Conservation (phyloP, 2,329 filamentous ascomycete genomes). For the Fusarium begoniae region DNA sequence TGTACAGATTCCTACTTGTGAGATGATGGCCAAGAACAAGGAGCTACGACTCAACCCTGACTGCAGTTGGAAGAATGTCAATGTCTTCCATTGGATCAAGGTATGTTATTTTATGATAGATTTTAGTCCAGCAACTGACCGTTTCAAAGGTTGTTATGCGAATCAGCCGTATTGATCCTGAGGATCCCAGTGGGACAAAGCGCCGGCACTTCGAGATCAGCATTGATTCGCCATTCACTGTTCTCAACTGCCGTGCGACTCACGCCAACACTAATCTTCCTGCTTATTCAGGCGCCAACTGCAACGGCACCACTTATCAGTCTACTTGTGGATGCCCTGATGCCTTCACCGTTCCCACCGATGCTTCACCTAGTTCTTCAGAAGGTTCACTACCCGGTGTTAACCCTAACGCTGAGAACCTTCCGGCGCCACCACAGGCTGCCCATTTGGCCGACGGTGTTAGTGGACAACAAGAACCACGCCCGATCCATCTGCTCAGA, state of each 20-base stretch:
- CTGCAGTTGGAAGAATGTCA: slow-evolving; percentile 92
- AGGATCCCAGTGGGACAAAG: slow-evolving; percentile 75
- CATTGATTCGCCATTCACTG: slow-evolving; percentile 94
- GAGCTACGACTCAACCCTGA: slow-evolving; percentile 79
- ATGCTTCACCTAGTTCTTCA: slow-evolving; percentile 74
- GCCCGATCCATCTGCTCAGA: slow-evolving; percentile 86
- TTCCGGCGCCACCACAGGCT: slow-evolving; percentile 63
- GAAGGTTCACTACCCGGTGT: slow-evolving; percentile 56
- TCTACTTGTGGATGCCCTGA: slow-evolving; percentile 65
- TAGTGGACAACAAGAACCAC: slow-evolving; percentile 52
- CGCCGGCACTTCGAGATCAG: slow-evolving; percentile 94
- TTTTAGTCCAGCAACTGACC: background rate
- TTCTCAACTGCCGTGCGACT: slow-evolving; percentile 92
- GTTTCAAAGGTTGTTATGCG: slow-evolving; percentile 82
- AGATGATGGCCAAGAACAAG: slow-evolving; percentile 81
- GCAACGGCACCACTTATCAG: slow-evolving; percentile 55
- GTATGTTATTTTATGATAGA: slow-evolving; percentile 55
- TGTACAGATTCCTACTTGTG: slow-evolving; percentile 89
- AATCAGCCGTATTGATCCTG: slow-evolving; percentile 82
- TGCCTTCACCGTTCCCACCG: slow-evolving; percentile 60
- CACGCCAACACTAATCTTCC: slow-evolving; percentile 88
- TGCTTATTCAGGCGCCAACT: slow-evolving; percentile 71
- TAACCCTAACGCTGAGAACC: slow-evolving; percentile 48
- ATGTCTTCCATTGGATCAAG: slow-evolving; percentile 97
- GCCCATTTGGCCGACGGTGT: slow-evolving; percentile 56